Evolutionary conservation across 140 eudicot species (phyloP), one percentile per base, ranked within the genome.

Genomic region (Flaveria floridana): DNA sequence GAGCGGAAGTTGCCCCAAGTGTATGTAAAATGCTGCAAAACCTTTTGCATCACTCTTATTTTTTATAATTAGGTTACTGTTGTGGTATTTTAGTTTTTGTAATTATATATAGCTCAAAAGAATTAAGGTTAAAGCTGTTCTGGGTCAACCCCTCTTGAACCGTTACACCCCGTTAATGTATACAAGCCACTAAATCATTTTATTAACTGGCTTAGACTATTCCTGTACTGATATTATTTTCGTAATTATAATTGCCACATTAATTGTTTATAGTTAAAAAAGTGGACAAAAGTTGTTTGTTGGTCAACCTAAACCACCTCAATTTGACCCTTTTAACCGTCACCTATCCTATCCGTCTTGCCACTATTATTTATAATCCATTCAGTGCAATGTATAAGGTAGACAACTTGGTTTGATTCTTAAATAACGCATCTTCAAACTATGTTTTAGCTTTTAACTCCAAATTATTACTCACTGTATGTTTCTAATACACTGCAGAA

Each of bases 401-500:
- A 34, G 41, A 34, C 41, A 34, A 5, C 41, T 52, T 52, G 21
- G 21, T 52, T 7, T 52, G 21, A 52, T 52, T n/a, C 58, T 15
- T 52, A 52, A 1, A 52, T n/a, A 52, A 52, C 21, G 10, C 41
- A 34, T 34, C 1, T 34, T 34, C 1, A 8, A 34, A 6, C 8
- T 34, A 34, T 34, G 41, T 34, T 34, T 34, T 34, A 34, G 1
- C 41, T 34, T 34, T 1, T 34, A 16, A 15, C 16, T 15, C 59
- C 20, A 52, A 15, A 52, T 52, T 52, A 6, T n/a, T 52, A 52
- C 4, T 52, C 21, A 52, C 16, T 3, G 2, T 69, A 37, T 15
- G 47, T 64, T 71, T 19, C 37, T 20, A 50, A 78, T 51, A 37
- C 2, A 3, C 71, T 37, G 46, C 84, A 74, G 76, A 80, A 68